Conservation (phyloP, 179 eudicot genomes). For the Beta corolliflora region DNA sequence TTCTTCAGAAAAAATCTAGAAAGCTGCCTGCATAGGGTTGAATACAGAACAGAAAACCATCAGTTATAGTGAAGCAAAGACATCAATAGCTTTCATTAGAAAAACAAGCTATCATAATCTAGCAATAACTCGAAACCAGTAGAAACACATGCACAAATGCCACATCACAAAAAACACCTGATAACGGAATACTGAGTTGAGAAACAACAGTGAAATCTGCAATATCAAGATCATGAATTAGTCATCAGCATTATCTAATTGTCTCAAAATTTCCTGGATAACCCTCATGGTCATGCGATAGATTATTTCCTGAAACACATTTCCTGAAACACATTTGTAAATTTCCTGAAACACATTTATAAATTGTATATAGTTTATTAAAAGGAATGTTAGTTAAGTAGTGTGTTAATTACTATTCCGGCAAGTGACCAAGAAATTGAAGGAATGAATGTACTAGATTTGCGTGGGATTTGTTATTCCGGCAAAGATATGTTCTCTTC, state of each 20-base stretch:
- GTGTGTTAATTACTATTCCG: neutral
- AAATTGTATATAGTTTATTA: neutral
- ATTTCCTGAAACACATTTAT: no score
- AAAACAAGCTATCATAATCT: neutral
- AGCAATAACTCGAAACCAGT: neutral
- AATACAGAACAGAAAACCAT: neutral
- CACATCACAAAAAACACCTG: neutral
- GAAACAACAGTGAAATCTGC: neutral
- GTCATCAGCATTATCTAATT: neutral
- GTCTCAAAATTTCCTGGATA: neutral
- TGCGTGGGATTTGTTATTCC: no score
- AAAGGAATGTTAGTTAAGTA: neutral
- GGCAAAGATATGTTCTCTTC: no score
- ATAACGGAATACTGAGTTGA: no score
- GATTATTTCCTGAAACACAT: neutral
- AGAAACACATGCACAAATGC: neutral
- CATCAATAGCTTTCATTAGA: neutral
- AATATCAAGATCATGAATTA: neutral
- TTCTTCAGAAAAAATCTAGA: neutral
- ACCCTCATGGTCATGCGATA: no score
- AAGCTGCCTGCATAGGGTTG: slow-evolving; percentile 27
- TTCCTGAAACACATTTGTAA: neutral
- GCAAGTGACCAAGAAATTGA: neutral
- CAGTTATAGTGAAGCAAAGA: neutral
- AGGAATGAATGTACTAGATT: no score